Conservation (phyloP, 768 basidiomycete genomes). For the Trametes cingulata region DNA sequence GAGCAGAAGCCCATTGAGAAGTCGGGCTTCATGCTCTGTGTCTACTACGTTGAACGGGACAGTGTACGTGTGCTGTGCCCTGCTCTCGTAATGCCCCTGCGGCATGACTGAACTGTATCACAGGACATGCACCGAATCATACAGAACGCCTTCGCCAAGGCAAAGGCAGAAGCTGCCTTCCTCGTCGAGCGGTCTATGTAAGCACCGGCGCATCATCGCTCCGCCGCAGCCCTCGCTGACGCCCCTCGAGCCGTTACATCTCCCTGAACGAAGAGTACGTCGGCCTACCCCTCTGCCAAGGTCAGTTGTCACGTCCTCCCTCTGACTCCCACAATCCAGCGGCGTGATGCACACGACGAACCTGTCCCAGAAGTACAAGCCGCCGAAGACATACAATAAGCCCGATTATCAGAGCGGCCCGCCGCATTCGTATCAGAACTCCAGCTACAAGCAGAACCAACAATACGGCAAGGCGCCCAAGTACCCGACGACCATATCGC, state of each 20-base stretch:
- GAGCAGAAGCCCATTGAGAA: constrained; percentile 20
- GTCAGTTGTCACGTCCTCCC: constrained; percentile 12
- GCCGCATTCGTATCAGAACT: neutral
- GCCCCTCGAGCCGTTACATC: constrained; percentile 10
- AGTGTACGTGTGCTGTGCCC: constrained; percentile 10
- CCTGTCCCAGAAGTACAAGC: constrained; percentile 18
- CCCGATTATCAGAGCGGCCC: neutral
- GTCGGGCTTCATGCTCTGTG: constrained; percentile 20
- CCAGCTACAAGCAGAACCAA: constrained; percentile 1
- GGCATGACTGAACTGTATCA: too few species aligned
- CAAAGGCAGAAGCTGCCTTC: constrained; percentile 2
- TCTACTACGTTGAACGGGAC: constrained; percentile 14
- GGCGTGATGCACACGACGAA: constrained; percentile 17
- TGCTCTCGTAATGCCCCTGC: neutral
- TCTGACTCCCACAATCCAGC: constrained; percentile 5
- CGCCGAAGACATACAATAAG: constrained; percentile 17
- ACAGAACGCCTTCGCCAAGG: constrained; percentile 15
- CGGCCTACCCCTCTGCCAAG: constrained; percentile 10
- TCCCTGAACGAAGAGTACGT: constrained; percentile 25
- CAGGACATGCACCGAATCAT: constrained; percentile 20
- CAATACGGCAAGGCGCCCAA: constrained; percentile 21
- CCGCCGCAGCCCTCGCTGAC: neutral
- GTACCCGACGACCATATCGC: constrained; percentile 10
- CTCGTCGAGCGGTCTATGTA: constrained; percentile 18
- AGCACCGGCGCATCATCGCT: neutral